Evolutionary conservation across 1,284 basidiomycete genomes (phyloP).

Genomic region (Cutaneotrichosporon mucoides): DNA sequence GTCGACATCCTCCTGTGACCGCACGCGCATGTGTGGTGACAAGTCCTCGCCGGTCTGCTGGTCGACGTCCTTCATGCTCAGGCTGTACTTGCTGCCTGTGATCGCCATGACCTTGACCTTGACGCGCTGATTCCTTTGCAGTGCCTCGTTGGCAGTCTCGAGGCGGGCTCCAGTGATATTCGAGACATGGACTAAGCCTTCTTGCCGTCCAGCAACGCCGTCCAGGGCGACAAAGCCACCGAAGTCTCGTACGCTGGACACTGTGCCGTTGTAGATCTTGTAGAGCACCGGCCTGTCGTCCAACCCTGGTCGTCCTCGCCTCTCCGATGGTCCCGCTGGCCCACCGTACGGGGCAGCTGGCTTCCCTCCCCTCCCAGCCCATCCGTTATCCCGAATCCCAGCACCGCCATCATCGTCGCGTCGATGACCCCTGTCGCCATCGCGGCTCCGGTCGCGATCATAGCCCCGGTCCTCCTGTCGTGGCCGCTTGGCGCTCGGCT

Average conservation of each 20-base stretch:
- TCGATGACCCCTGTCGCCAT: conserved; percentile 47
- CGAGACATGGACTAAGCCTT: conserved; percentile 97
- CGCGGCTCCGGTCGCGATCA: conserved; percentile 45
- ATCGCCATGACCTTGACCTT: conserved; percentile 96
- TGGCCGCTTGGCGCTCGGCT: conserved; percentile 57
- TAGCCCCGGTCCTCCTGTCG: conserved; percentile 54
- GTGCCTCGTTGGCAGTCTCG: conserved; percentile 79
- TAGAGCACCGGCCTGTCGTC: conserved; percentile 84
- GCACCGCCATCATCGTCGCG: conserved; percentile 47
- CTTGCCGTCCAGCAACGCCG: conserved; percentile 75
- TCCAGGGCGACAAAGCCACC: conserved; percentile 90
- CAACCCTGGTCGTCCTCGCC: conserved; percentile 32
- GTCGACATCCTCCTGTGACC: conserved; percentile 79
- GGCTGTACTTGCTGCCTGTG: conserved; percentile 70
- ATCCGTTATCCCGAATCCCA: conserved; percentile 30
- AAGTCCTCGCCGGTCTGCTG: conserved; percentile 84
- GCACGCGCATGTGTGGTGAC: conserved; percentile 81
- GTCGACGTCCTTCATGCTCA: conserved; percentile 98
- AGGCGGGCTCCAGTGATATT: conserved; percentile 78
- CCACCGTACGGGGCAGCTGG: not conserved
- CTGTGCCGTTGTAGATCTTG: conserved; percentile 90
- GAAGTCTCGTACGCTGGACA: conserved; percentile 87
- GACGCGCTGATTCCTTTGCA: conserved; percentile 76
- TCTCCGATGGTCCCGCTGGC: not conserved
- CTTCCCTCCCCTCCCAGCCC: conserved; percentile 14